Evolutionary conservation across 768 basidiomycete genomes (phyloP).

Genomic region (Phlebiopsis gigantea): DNA sequence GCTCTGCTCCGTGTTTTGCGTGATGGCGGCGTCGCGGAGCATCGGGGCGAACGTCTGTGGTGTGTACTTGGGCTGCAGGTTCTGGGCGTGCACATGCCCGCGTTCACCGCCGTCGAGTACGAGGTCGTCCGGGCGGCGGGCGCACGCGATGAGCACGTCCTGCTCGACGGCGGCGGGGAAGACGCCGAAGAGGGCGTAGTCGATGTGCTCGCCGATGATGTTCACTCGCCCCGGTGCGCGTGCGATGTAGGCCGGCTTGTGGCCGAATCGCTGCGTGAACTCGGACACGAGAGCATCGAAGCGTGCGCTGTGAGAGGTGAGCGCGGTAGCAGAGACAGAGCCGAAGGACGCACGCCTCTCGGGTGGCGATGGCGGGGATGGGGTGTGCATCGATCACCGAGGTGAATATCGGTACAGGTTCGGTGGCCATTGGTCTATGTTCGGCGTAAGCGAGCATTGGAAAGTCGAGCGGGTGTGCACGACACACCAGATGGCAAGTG

Average conservation of each 20-base stretch:
- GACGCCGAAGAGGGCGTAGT: constrained; percentile 80
- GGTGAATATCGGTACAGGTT: constrained; percentile 12
- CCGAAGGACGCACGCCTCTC: constrained; percentile 13
- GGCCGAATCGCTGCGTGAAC: constrained; percentile 60
- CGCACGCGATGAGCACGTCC: constrained; percentile 77
- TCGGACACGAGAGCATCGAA: constrained; percentile 60
- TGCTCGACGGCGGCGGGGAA: constrained; percentile 81
- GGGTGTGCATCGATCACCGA: constrained; percentile 11
- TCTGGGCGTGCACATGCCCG: constrained; percentile 53
- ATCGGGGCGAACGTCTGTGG: constrained; percentile 55
- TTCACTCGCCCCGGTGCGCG: constrained; percentile 81
- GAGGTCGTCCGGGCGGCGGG: constrained; percentile 27
- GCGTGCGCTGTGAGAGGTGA: constrained; percentile 30
- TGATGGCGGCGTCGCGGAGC: constrained; percentile 15
- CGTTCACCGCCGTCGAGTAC: constrained; percentile 21
- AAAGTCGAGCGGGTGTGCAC: too few relatives aligned
- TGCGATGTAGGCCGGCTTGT: constrained; percentile 62
- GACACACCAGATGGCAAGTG: too few relatives aligned
- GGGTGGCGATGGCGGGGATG: constrained; percentile 5
- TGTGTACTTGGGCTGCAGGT: constrained; percentile 54
- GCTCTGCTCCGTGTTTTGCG: neutral
- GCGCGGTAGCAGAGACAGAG: neutral
- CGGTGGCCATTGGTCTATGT: constrained; percentile 9
- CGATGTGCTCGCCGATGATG: constrained; percentile 71
- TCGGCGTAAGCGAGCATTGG: neutral